Percentiles rank a stretch among this genome's conserved stretches.
phyloP scores from a whole-genome alignment of 1,284 basidiomycete species.

The Hymenochaete sp. region DNA sequence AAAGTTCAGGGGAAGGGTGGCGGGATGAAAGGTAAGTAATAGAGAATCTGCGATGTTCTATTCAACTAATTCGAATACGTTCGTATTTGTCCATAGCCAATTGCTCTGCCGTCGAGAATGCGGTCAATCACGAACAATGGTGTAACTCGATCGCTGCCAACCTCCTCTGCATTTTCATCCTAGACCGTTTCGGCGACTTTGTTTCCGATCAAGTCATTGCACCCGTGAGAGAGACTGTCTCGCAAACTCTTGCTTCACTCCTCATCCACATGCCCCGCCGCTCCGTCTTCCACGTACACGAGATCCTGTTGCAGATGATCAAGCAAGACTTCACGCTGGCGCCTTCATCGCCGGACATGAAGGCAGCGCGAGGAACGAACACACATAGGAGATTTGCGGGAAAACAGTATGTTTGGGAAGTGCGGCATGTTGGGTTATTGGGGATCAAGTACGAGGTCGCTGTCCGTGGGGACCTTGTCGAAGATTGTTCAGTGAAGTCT shows the following conservation, averaged over 20 bases:
- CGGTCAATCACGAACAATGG: conserved; percentile 70
- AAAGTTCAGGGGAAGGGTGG: conserved; percentile 79
- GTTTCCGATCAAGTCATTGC: conserved; percentile 94
- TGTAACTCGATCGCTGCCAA: conserved; percentile 84
- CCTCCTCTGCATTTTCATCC: conserved; percentile 85
- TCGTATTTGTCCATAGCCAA: conserved; percentile 34
- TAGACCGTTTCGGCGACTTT: conserved; percentile 97
- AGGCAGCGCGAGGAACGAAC: conserved; percentile 26
- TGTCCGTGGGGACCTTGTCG: conserved; percentile 79
- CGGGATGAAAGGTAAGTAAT: conserved; percentile 63
- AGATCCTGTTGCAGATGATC: conserved; percentile 88
- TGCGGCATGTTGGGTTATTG: conserved; percentile 91
- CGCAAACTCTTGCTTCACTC: conserved; percentile 88
- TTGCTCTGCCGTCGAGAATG: conserved; percentile 47
- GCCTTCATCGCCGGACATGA: conserved; percentile 14
- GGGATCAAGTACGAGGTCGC: conserved; percentile 98
- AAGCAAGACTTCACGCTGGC: conserved; percentile 60
- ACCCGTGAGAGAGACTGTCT: conserved; percentile 93
- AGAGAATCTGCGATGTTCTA: too few relatives aligned
- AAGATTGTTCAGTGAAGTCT: conserved; percentile 25
- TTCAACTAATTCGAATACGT: conserved; percentile 11
- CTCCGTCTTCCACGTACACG: conserved; percentile 75
- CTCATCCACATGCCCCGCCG: conserved; percentile 78
- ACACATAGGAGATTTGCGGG: conserved; percentile 26
- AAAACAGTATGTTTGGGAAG: conserved; percentile 85